Conservation (phyloP, 352 stramenopile genomes). For the Phytophthora foliorum region DNA sequence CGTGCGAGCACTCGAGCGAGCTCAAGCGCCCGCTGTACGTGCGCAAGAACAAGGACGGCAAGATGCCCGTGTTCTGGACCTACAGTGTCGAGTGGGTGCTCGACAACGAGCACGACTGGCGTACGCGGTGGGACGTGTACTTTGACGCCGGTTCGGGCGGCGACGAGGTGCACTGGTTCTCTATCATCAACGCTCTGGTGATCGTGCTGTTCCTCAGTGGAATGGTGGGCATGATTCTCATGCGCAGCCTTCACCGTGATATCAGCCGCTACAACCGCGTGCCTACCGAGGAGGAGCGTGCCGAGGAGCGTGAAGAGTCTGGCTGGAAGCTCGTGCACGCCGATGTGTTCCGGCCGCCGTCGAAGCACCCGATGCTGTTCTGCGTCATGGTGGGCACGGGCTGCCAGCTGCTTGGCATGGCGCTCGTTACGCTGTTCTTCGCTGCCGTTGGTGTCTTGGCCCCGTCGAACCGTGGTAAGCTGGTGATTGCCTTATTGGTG, state of each 20-base stretch:
- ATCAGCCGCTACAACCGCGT: constrained; percentile 98
- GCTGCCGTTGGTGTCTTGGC: constrained; percentile 96
- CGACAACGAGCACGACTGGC: constrained; percentile 97
- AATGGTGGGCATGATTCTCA: constrained; percentile 99
- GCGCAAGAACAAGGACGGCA: constrained; percentile 85
- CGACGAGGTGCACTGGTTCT: constrained; percentile 99
- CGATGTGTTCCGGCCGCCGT: constrained; percentile 98
- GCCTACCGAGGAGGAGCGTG: constrained; percentile 96
- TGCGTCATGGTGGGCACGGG: constrained; percentile 98
- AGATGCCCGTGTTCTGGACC: constrained; percentile 93
- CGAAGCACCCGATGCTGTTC: constrained; percentile 96
- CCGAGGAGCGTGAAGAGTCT: constrained; percentile 98
- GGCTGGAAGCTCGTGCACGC: constrained; percentile 99
- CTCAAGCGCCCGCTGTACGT: constrained; percentile 79
- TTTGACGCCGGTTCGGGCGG: constrained; percentile 92
- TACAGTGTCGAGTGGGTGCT: constrained; percentile 99
- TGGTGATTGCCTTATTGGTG: constrained; percentile 98
- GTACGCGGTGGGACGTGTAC: constrained; percentile 99
- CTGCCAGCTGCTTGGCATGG: constrained; percentile 98
- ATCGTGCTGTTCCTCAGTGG: constrained; percentile 99
- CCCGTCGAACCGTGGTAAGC: constrained; percentile 97
- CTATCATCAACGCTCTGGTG: constrained; percentile 99
- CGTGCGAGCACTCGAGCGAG: constrained; percentile 79
- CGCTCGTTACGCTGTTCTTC: constrained; percentile 97
- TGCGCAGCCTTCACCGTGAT: constrained; percentile 98